These are phyloP conservation scores for Russula compacta DNA, from an alignment of 768 basidiomycete species.

Conservation along the genomic window DNA sequence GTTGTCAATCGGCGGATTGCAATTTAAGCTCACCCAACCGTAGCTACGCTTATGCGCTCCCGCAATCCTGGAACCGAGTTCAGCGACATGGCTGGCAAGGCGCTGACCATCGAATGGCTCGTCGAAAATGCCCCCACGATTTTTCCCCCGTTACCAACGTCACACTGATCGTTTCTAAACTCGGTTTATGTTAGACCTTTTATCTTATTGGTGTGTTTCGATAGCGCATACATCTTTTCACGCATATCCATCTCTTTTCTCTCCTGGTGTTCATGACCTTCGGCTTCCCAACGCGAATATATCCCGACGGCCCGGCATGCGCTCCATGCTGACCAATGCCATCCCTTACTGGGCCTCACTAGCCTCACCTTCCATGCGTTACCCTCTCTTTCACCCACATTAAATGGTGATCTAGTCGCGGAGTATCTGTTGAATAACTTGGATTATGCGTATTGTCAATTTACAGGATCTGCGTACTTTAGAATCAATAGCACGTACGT, in stretches of 20 bases:
- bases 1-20: neutral
- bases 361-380: neutral
- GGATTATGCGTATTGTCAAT: conserved; percentile 5
- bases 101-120: conserved; percentile 88
- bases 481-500: neutral
- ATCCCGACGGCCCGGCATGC: neutral
- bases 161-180: neutral
- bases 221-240: neutral
- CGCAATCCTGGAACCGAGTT: conserved; percentile 82
- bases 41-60: conserved; percentile 92
- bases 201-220: conserved; percentile 15
- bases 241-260: neutral
- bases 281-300: neutral
- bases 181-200: neutral
- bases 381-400: neutral
- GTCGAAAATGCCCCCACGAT: conserved; percentile 74
- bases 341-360: too few species aligned
- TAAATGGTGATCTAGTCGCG: neutral
- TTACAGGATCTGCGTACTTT: neutral
- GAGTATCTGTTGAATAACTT: conserved; percentile 9
- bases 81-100: conserved; percentile 96
- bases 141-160: conserved; percentile 25
- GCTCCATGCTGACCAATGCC: neutral
- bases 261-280: neutral
- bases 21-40: neutral